Evolutionary conservation across 345 rosid genomes (phyloP), one percentile per base, ranked within the genome.

Genomic region (Combretum micranthum): DNA sequence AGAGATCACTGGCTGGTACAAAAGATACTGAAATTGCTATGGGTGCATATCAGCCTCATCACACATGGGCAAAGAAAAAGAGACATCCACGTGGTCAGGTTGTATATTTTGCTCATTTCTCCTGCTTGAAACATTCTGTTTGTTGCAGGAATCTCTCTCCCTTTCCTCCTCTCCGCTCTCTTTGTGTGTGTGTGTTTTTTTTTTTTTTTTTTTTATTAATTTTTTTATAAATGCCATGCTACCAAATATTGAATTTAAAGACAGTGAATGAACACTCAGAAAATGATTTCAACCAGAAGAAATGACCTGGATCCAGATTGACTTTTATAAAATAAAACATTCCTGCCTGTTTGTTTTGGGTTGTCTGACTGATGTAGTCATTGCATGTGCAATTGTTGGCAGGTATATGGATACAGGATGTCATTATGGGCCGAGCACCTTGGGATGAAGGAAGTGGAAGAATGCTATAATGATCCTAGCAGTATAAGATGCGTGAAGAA

Each of bases 361-460:
- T n/a, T n/a, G n/a, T 32, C 5, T 32, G 39, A 32, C 39, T 32
- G 39, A 32, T 32, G 39, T 32, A 32, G 7, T 32, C 39, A 32
- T 32, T 32, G 39, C 6, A 0, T 32, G 39, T 32, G 39, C 39
- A 7, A 32, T 0, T 7, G 39, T 32, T 32, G 45, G 49, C 83
- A 93, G 99, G 69, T 93, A 12, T 83, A 83, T 50, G 97, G 99
- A 45, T 89, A 83, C 77, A 83, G 97, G 76, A 85, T 76, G 95
- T 85, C 99, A 3, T 73, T 93, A 49, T 93, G 99, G 97, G 80
- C 78, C 13, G 99, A 93, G 81, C 99, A 93, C 72, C 80, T 93
- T 42, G 95, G 88, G 50, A 42, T 16, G 61, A 42, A 68, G 13
- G 72, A 73, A n/a, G 44, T 69, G 13, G 72, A 73, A n/a, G 65